Percentiles rank a stretch among this genome's conserved stretches.
Evolutionary conservation across 2,329 filamentous ascomycete genomes (phyloP).

Genomic region (Drechslerella stenobrocha): DNA sequence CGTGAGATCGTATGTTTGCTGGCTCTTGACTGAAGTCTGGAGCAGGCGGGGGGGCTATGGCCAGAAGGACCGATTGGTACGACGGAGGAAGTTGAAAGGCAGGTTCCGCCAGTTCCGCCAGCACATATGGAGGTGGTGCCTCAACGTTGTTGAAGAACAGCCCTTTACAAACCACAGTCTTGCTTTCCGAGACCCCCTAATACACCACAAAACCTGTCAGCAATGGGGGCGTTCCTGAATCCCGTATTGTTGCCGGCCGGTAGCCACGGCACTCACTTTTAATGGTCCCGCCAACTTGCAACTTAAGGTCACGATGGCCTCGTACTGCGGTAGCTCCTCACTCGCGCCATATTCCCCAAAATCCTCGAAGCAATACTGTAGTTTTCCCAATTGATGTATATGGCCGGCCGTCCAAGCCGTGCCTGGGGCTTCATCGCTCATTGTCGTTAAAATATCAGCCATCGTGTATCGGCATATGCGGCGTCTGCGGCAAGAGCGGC

Average conservation of each 20-base stretch:
- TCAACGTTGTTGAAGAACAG: slow-evolving; percentile 18
- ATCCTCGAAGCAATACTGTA: slow-evolving; percentile 8
- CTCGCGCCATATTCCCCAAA: background rate
- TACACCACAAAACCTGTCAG: slow-evolving; percentile 7
- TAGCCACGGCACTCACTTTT: slow-evolving; percentile 8
- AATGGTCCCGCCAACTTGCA: slow-evolving; percentile 19
- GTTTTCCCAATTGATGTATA: slow-evolving; percentile 2
- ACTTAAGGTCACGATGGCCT: slow-evolving; percentile 11
- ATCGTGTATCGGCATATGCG: slow-evolving; percentile 48
- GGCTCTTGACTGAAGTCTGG: slow-evolving; percentile 34
- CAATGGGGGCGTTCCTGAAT: slow-evolving; percentile 9
- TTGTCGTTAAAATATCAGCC: slow-evolving; percentile 46
- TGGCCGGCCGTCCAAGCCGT: background rate
- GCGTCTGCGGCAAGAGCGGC: slow-evolving; percentile 18
- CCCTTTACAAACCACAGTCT: background rate
- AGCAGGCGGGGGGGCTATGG: slow-evolving; percentile 10
- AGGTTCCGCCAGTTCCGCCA: background rate
- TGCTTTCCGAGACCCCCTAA: slow-evolving; percentile 1
- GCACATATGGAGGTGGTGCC: slow-evolving; percentile 11
- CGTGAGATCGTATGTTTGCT: slow-evolving; percentile 34
- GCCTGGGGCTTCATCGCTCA: slow-evolving; percentile 2
- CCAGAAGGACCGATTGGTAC: slow-evolving; percentile 16
- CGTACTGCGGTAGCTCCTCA: slow-evolving; percentile 35
- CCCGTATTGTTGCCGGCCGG: background rate
- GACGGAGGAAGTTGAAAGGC: slow-evolving; percentile 21